Conservation (phyloP, 2,329 filamentous ascomycete genomes). For the Davidsoniella eucalypti region DNA sequence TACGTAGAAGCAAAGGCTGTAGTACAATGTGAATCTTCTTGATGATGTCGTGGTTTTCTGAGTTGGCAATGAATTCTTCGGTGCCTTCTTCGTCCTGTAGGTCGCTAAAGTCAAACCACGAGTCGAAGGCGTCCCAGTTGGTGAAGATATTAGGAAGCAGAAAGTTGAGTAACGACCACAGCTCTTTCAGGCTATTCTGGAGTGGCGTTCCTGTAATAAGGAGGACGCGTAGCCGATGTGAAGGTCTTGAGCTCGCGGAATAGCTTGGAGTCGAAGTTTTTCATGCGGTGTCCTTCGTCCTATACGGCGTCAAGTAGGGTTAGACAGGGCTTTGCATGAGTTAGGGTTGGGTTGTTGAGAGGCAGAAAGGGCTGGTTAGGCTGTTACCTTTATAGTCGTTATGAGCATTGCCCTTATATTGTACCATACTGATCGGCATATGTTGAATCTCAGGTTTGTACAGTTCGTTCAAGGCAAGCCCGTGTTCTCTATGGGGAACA, state of each 20-base stretch:
- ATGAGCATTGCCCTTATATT: too few relatives aligned
- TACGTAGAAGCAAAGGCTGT: constrained; percentile 73
- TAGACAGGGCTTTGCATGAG: constrained; percentile 3
- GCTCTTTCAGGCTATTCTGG: constrained; percentile 86
- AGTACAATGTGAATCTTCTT: constrained; percentile 82
- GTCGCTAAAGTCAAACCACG: constrained; percentile 94
- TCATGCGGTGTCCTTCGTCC: constrained; percentile 94
- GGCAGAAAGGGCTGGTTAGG: too few relatives aligned
- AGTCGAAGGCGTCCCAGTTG: constrained; percentile 80
- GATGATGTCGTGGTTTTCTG: constrained; percentile 35
- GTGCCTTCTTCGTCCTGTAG: constrained; percentile 69
- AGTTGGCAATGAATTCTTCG: constrained; percentile 62
- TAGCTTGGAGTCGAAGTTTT: constrained; percentile 85
- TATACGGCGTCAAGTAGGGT: constrained; percentile 18
- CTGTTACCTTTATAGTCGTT: too few relatives aligned
- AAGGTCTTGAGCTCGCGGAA: constrained; percentile 82
- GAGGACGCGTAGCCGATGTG: constrained; percentile 72
- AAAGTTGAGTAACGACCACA: constrained; percentile 93
- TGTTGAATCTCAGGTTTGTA: too few relatives aligned
- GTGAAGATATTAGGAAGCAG: constrained; percentile 85
- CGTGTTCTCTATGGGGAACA: too few relatives aligned
- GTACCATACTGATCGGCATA: too few relatives aligned
- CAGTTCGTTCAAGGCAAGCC: too few relatives aligned
- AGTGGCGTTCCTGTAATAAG: constrained; percentile 89
- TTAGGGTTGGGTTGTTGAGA: too few relatives aligned